Conservation (phyloP, 1,284 basidiomycete species). For the Volvariella surrecta region DNA sequence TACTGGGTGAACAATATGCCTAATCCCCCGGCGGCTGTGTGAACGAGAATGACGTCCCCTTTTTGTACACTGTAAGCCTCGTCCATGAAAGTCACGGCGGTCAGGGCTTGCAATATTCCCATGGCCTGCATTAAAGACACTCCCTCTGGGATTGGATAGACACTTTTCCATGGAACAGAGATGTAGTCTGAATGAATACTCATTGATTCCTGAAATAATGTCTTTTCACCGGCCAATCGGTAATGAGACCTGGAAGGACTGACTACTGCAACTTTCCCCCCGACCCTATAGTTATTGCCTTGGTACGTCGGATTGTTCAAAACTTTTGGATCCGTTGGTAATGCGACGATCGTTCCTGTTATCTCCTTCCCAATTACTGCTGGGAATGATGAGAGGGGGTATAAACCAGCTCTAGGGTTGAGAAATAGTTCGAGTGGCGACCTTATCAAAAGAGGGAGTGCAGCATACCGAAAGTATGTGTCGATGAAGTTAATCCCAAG, state of each 20-base stretch:
- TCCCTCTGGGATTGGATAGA: slow-evolving; percentile 51
- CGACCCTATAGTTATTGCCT: slow-evolving; percentile 48
- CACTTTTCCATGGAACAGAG: slow-evolving; percentile 54
- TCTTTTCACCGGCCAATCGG: not conserved
- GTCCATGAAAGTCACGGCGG: slow-evolving; percentile 71
- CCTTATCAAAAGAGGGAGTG: too few relatives aligned
- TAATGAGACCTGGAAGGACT: slow-evolving; percentile 18
- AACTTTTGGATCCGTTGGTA: slow-evolving; percentile 55
- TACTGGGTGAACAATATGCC: slow-evolving; percentile 57
- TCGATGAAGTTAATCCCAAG: slow-evolving; percentile 88
- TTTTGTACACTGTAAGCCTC: slow-evolving; percentile 81
- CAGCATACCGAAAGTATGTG: slow-evolving; percentile 65
- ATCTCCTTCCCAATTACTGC: slow-evolving; percentile 74
- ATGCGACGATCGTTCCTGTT: slow-evolving; percentile 64
- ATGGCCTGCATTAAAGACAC: slow-evolving; percentile 63
- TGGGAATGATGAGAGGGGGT: slow-evolving; percentile 55
- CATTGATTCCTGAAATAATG: slow-evolving; percentile 36
- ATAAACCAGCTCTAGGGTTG: slow-evolving; percentile 44
- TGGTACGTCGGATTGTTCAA: slow-evolving; percentile 51
- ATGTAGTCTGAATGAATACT: slow-evolving; percentile 74
- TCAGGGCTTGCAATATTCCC: slow-evolving; percentile 74
- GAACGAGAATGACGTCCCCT: slow-evolving; percentile 70
- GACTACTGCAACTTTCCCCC: slow-evolving; percentile 59
- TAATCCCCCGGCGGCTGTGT: slow-evolving; percentile 83
- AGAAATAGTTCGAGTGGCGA: slow-evolving; percentile 3